Evolutionary conservation across 2,329 filamentous ascomycete species (phyloP).

Genomic region (Colletotrichum horii): DNA sequence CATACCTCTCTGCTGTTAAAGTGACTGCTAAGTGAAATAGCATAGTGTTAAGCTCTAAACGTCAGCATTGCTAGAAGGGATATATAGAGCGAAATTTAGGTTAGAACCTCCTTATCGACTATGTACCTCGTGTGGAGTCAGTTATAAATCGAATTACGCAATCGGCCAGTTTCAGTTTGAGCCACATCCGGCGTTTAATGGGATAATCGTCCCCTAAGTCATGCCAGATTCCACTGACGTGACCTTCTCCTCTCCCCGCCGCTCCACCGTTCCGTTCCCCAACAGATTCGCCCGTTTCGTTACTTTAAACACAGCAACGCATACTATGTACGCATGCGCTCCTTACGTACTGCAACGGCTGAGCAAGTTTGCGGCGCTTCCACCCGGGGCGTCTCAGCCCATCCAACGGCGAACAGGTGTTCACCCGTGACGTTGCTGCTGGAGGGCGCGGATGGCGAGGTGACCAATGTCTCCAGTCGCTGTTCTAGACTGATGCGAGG

Average conservation of each 20-base stretch:
- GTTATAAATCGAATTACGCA: no score
- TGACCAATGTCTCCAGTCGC: background rate
- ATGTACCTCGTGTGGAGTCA: no score
- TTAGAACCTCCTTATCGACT: no score
- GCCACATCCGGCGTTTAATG: no score
- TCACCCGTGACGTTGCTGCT: constrained; percentile 3
- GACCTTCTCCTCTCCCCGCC: background rate
- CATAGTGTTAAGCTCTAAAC: no score
- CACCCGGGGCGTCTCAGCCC: background rate
- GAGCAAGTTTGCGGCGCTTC: background rate
- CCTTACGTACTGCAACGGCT: background rate
- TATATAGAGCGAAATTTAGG: no score
- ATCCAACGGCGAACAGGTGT: background rate
- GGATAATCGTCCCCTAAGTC: constrained; percentile 11
- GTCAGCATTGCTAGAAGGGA: no score
- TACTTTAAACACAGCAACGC: background rate
- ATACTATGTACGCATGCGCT: background rate
- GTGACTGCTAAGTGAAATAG: no score
- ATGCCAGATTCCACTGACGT: constrained; percentile 15
- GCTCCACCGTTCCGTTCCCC: background rate
- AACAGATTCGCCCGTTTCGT: background rate
- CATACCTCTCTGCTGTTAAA: no score
- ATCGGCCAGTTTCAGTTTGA: no score
- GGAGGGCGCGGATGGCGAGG: background rate
- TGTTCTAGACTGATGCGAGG: background rate